Evolutionary conservation across 1,139 yeast species (phyloP), one percentile per base, ranked within the genome.

Genomic region (Geotrichum bryndzae): DNA sequence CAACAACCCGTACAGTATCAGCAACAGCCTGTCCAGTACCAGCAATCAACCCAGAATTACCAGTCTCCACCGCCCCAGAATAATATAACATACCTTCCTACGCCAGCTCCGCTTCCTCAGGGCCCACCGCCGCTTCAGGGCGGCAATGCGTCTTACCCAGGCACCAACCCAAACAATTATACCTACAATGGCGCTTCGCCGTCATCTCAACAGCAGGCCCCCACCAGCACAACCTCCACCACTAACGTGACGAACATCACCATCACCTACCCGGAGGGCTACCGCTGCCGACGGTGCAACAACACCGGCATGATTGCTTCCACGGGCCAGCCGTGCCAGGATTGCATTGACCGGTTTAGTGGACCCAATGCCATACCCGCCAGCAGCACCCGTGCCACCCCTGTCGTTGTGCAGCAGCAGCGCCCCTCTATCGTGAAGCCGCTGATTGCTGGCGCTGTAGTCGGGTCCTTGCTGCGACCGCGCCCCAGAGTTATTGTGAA

Each of bases 281-380:
- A 78, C 70, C 76, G 78, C 66, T 90, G 97, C 70, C 75, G 77
- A 7, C 86, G 86, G 69, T 90, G 97, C 75, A 76, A 81, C 62
- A 90, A 90, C 70, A 87, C 95, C 0, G 96, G 96, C 0, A 76
- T 77, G 68, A 88, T 87, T 73, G 61, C 74, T 29, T 85, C 84
- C 68, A 86, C 84, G 68, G 90, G 91, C 1, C 77, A 77, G 55
- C 76, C 85, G 3, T 90, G 97, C 71, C 82, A 84, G 69, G 82
- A 81, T 62, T 90, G 97, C 73, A 90, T 90, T 85, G 82, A 79
- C 38, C 68, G 73, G 61, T 90, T 87, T 72, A 86, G 85, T 2
- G 84, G 69, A 7, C 73, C 69, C 45, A 57, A 64, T 31, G 59
- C 59, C 13, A 15, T 15, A 11, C 45, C 56, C 15, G 38, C 33